Conservation (phyloP, 2,329 filamentous ascomycete species). For the Colletotrichum truncatum region DNA sequence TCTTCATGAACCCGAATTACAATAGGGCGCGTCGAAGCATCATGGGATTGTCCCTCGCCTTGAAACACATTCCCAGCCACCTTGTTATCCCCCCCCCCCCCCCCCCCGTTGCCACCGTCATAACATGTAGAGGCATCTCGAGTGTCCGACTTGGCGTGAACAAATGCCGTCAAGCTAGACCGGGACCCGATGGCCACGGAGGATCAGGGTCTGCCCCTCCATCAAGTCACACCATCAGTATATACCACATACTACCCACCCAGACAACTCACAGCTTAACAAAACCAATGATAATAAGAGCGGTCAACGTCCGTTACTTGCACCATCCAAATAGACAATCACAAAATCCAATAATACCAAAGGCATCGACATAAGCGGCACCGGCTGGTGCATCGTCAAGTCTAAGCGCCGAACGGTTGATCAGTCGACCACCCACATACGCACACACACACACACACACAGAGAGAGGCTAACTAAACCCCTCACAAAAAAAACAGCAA, state of each 20-base stretch:
- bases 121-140: neutral
- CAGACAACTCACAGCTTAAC: neutral
- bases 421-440: neutral
- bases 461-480: neutral
- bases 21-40: neutral
- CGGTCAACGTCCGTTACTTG: too few relatives aligned
- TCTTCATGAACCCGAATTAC: neutral
- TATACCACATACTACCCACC: neutral
- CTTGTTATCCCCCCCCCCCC: too few relatives aligned
- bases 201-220: slow-evolving; percentile 17
- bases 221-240: neutral
- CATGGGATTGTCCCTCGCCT: neutral
- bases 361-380: neutral
- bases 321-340: too few relatives aligned
- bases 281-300: neutral
- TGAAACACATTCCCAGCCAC: neutral
- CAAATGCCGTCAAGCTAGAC: neutral
- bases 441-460: neutral
- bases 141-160: neutral
- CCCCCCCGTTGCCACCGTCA: too few relatives aligned
- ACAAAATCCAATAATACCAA: neutral
- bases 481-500: neutral
- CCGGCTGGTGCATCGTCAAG: neutral
- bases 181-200: neutral
- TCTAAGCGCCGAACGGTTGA: neutral